Base-by-base conservation (phyloP, 306 rosid genomes). In the Luffa acutangula region DNA sequence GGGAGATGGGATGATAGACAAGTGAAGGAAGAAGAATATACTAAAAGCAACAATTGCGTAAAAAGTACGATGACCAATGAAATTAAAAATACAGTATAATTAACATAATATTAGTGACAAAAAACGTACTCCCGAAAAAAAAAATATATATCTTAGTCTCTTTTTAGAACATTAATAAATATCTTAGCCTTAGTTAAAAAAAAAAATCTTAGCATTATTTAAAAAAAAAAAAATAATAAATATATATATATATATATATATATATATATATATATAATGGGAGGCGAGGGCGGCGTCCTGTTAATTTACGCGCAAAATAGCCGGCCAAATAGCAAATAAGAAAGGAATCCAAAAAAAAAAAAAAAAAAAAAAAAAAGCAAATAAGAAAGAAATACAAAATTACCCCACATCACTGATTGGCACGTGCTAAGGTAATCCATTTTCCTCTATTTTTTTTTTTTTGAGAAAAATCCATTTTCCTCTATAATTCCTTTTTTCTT, bases 21-120 rank as follows among this genome's bases (percentile, higher is more conserved):
- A 64, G 46, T 46, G 48, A 65, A 9, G 12, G 10, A 37, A 17
- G 48, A 65, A 67, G 11, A 67, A 67, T 41, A 17, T 31, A 18
- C 11, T 41, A 42, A 67, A 70, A 70, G 76, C 56, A 11, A 70
- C 76, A 70, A 70, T 46, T 70, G 76, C 76, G 76, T 70, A 21
- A 46, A 70, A 70, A 20, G 34, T 43, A 70, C 76, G 56, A 21
- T 10, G 54, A 45, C 76, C 76, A 20, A 43, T 65, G 48, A 36
- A 36, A 64, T 64, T n/a, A 3, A 3, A 37, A 65, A 11, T 15
- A 65, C 36, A 10, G 0, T 59, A 21, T 10, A 10, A 46, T 31
- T 31, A 11, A 25, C 31, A 31, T 60, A 11, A 9, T 25, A 58
- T 58, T 12, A 58, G 3, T 57, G 21, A 57, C 21, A 58, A 21